Evolutionary conservation across 768 basidiomycete species (phyloP), one percentile per base, ranked within the genome.

Genomic region (Boletus tomentosulus): DNA sequence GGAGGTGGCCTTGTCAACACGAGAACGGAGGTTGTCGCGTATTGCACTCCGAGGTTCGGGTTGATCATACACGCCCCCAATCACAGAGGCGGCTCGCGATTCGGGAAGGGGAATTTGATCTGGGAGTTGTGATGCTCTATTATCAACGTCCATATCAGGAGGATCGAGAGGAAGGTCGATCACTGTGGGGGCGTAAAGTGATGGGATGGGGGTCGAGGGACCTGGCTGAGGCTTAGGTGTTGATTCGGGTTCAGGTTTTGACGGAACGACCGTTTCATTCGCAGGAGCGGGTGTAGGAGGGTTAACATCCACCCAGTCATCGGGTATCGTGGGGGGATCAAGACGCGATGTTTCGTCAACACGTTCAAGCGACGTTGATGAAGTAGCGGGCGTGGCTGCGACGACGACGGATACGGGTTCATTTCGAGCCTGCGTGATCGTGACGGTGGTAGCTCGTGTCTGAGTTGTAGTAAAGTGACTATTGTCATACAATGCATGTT

Each of bases 61-160:
- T 39, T 64, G 64, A 31, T 69, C 67, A 15, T 37, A 59, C 13
- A 61, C 52, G 13, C 67, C 59, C 11, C 64, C 70, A 7, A 70
- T 57, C 47, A 62, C 68, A 1, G 70, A 70, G 15, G 58, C 64
- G 1, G 68, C 68, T 4, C 68, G 68, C n/a, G 70, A 67, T 37
- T 57, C 50, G 13, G 68, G 67, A 15, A 69, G 62, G 15, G 62
- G 59, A 3, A 70, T 50, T 48, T 56, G 54, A 1, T 59, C 61
- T 28, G 68, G 62, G 6, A n/a, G 51, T n/a, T 16, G 50, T 24
- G 60, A 52, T 46, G 5, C 11, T 35, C 34, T 46, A 13, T 38
- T 35, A 48, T 4, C 44, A 27, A 30, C 42, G 39, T 60, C 60
- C 6, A 54, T 35, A 22, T 69, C 66, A n/a, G 58, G 55, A 8